These are phyloP conservation scores for Blechomonas ayalai DNA, from an alignment of 208 protist species.

Conservation along the genomic window DNA sequence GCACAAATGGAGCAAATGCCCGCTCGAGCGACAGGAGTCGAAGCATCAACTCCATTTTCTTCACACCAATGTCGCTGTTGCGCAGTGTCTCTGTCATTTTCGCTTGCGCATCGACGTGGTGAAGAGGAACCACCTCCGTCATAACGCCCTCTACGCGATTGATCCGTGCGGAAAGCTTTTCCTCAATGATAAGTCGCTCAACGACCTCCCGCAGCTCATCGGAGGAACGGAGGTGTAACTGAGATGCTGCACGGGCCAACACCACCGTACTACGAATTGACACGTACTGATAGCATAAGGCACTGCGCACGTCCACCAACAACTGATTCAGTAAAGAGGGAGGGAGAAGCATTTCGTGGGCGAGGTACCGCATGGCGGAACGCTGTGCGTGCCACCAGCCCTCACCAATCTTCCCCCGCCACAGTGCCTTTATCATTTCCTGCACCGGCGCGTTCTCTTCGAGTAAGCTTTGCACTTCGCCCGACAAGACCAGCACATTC, in stretches of 20 bases:
- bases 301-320: conserved; percentile 10
- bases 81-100: conserved; percentile 12
- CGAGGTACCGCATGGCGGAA: conserved; percentile 13
- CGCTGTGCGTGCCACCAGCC: conserved; percentile 14
- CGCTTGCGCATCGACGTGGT: conserved; percentile 2
- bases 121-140: conserved; percentile 8
- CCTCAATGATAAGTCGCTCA: conserved; percentile 1
- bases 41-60: conserved; percentile 13
- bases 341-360: background rate
- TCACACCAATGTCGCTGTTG: conserved; percentile 4
- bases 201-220: background rate
- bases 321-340: conserved; percentile 10
- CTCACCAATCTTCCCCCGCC: conserved; percentile 17
- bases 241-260: background rate
- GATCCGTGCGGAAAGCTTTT: conserved; percentile 2
- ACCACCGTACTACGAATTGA: background rate
- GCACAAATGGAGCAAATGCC: too few relatives aligned
- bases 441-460: conserved; percentile 15
- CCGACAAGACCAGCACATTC: conserved; percentile 11
- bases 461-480: conserved; percentile 24
- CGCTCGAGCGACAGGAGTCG: conserved; percentile 12
- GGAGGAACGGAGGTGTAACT: conserved; percentile 1
- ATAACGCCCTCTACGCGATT: conserved; percentile 3
- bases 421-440: conserved; percentile 14
- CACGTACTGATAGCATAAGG: conserved; percentile 30